phyloP scores from a whole-genome alignment of 108 stramenopile species.

The Cyclotella atomus region DNA sequence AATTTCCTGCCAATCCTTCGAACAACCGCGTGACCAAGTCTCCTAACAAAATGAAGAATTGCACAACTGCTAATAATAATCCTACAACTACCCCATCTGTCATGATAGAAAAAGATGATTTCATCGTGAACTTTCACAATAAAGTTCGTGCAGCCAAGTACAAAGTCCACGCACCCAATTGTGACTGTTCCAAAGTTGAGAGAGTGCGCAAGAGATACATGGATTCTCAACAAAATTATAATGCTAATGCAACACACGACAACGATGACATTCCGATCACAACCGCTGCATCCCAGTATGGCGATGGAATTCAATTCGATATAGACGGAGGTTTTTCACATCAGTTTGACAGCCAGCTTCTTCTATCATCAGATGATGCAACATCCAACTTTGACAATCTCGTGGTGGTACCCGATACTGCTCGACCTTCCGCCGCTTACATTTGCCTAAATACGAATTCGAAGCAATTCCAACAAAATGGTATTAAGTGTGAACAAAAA shows the following conservation, averaged over 20 bases:
- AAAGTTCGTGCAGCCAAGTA: constrained; percentile 34
- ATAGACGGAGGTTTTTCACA: constrained; percentile 1
- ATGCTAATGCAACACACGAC: not conserved
- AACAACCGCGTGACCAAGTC: too few relatives aligned
- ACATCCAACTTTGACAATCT: constrained; percentile 38
- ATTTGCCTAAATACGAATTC: constrained; percentile 21
- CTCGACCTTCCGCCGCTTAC: constrained; percentile 21
- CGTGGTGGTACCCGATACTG: constrained; percentile 42
- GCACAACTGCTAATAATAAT: not conserved
- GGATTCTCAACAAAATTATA: not conserved
- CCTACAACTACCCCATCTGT: not conserved
- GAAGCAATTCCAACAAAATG: constrained; percentile 12
- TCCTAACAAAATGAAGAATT: too few relatives aligned
- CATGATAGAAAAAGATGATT: constrained; percentile 10
- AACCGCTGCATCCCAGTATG: not conserved
- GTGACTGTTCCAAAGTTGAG: constrained; percentile 42
- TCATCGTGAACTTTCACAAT: constrained; percentile 17
- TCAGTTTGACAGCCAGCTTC: not conserved
- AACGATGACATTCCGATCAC: not conserved
- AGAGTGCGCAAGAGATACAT: constrained; percentile 12
- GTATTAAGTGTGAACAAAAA: constrained; percentile 27
- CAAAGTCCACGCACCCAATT: constrained; percentile 55
- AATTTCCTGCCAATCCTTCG: too few relatives aligned
- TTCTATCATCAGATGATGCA: not conserved
- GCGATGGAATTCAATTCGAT: constrained; percentile 4